These are phyloP conservation scores for Leishmania martiniquensis DNA, from an alignment of 208 protist species.

Conservation along the genomic window DNA sequence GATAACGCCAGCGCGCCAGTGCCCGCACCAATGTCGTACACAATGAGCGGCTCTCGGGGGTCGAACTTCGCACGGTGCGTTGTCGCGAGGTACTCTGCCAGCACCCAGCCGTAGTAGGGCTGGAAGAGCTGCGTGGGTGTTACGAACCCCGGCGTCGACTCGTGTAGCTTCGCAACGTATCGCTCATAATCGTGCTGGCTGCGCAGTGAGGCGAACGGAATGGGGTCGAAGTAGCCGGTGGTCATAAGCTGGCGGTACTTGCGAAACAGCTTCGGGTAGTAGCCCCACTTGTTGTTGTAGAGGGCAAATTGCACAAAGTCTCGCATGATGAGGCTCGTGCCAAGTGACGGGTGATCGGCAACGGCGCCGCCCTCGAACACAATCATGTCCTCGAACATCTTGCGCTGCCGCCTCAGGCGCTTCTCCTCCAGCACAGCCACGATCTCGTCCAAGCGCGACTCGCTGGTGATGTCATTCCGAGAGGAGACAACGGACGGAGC, in stretches of 20 bases:
- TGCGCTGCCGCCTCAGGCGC: conserved; percentile 66
- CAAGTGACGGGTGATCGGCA: conserved; percentile 69
- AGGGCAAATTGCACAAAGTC: conserved; percentile 90
- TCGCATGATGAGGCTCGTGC: conserved; percentile 74
- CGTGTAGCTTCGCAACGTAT: conserved; percentile 74
- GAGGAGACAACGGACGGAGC: conserved; percentile 61
- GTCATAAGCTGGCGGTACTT: conserved; percentile 90
- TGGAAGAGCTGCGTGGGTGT: conserved; percentile 89
- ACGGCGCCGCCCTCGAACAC: conserved; percentile 88
- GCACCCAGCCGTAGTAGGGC: conserved; percentile 87
- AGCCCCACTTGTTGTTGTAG: conserved; percentile 88
- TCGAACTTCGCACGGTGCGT: conserved; percentile 83
- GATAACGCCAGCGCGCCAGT: conserved; percentile 78
- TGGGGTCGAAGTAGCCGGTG: conserved; percentile 86
- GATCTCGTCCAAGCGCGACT: conserved; percentile 48
- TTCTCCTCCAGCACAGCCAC: conserved; percentile 56
- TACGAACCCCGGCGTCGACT: conserved; percentile 73
- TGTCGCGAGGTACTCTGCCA: conserved; percentile 89
- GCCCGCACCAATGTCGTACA: conserved; percentile 91
- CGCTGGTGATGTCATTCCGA: conserved; percentile 47
- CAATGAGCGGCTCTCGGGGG: conserved; percentile 80
- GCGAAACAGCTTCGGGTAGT: conserved; percentile 87
- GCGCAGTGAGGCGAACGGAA: conserved; percentile 78
- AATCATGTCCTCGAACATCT: conserved; percentile 81
- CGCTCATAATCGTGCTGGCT: conserved; percentile 86